phyloP scores from a whole-genome alignment of 495 filamentous ascomycete species.

The Tuber aestivum region DNA sequence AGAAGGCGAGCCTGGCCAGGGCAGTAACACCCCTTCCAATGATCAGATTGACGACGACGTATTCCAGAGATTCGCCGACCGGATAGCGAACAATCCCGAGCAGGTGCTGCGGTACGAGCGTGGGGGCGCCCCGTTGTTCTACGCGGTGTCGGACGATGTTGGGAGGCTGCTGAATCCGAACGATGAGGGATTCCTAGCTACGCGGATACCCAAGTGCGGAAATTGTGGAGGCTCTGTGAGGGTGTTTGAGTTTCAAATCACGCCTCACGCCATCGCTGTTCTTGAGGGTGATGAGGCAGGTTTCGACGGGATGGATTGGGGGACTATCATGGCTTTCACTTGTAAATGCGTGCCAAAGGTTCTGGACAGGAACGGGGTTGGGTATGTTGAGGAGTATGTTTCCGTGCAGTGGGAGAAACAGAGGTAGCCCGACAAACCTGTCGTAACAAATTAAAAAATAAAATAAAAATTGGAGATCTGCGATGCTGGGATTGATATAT shows the following conservation, averaged over 20 bases:
- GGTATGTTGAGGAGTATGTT: conserved; percentile 88
- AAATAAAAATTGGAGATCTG: background rate
- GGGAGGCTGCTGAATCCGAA: conserved; percentile 55
- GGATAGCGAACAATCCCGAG: conserved; percentile 84
- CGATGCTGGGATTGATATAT: background rate
- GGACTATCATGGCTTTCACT: conserved; percentile 84
- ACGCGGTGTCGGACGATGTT: conserved; percentile 66
- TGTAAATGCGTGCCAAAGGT: conserved; percentile 62
- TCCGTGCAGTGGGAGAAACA: conserved; percentile 96
- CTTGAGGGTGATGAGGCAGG: conserved; percentile 73
- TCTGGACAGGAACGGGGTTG: conserved; percentile 49
- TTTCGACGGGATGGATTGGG: conserved; percentile 97
- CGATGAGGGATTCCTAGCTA: conserved; percentile 34
- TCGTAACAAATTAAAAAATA: conserved; percentile 7
- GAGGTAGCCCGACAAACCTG: conserved; percentile 22
- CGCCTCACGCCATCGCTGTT: conserved; percentile 81
- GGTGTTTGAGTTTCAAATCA: conserved; percentile 88
- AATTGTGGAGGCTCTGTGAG: conserved; percentile 61
- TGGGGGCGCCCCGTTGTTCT: conserved; percentile 71
- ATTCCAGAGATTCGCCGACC: conserved; percentile 87
- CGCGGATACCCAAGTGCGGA: conserved; percentile 63
- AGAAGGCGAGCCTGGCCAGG: background rate
- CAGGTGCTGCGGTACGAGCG: conserved; percentile 93
- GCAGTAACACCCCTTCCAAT: background rate
- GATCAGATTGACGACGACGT: conserved; percentile 36